Base-by-base conservation (phyloP, 1,284 basidiomycete genomes). In the Cronartium quercuum region DNA sequence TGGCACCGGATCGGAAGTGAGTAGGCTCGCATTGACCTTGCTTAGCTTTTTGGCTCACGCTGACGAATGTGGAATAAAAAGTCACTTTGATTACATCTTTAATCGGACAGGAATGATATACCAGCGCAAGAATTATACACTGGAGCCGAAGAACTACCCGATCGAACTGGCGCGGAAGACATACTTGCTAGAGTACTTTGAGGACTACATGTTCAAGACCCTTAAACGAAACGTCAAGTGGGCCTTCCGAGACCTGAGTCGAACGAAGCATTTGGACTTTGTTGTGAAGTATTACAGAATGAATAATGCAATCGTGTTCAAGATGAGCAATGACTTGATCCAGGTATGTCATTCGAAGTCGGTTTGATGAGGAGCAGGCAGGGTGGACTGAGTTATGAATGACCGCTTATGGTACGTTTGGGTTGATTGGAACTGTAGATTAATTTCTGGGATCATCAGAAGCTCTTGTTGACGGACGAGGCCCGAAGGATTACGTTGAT, bases 271-370 rank as follows among this genome's bases (percentile, higher is more conserved):
- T 21, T 92, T 98, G 91, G 89, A 91, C 78, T 97, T 95, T 84
- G 90, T 98, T 57, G 90, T 93, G 83, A 92, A 92, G 83, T 98
- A 96, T 83, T 87, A 97, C 78, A 86, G 95, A 76, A 94, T 94
- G 90, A 94, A 94, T 83, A 89, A 94, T 79, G 92, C 96, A 64
- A 95, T 98, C 77, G 89, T 98, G 41, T 98, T 98, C 86, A 90
- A 94, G 83, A 84, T 98, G 81, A 93, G 91, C 82, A 93, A 96
- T 81, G 93, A 94, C 78, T 88, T 91, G 61, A 83, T 98, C 6
- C 94, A 96, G 87, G 92, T 91, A 76, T 68, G 86, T 81, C 35
- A 9, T 42, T n/a, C n/a, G 42, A 44, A 44, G 9, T 51, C 12
- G 2, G 3, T 21, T 42, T n/a, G n/a, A n/a, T n/a, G n/a, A n/a